Conservation (phyloP, 331 rosid species). For the Quercus phellos region DNA sequence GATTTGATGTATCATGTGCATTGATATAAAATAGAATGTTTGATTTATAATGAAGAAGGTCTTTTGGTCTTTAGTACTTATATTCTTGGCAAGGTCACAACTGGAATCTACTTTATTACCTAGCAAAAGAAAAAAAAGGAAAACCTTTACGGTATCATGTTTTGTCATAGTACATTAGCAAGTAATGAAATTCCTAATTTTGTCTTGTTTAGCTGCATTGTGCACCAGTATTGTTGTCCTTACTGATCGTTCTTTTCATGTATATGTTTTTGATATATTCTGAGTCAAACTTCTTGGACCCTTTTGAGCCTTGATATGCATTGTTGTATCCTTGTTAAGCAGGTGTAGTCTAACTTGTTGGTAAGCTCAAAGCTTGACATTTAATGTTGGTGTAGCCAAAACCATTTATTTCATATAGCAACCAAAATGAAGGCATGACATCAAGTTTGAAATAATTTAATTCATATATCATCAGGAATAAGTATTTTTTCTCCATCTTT, state of each 20-base stretch:
- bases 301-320: neutral
- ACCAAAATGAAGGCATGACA: neutral
- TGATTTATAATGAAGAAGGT: neutral
- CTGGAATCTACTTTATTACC: neutral
- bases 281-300: neutral
- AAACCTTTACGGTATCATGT: neutral
- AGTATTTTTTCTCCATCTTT: neutral
- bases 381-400: neutral
- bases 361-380: neutral
- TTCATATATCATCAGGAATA: neutral
- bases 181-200: neutral
- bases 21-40: neutral
- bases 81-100: neutral
- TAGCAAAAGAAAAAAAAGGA: too few species aligned
- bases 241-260: neutral
- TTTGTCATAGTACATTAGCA: neutral
- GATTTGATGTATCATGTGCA: constrained; percentile 3
- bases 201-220: neutral
- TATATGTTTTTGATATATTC: neutral
- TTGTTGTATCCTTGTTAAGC: neutral
- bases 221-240: too few species aligned
- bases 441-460: too few species aligned
- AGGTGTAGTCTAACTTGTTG: neutral
- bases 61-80: neutral
- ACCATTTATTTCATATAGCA: neutral